Evolutionary conservation across 2,329 filamentous ascomycete species (phyloP).

Genomic region (Apiospora rasikravindrae): DNA sequence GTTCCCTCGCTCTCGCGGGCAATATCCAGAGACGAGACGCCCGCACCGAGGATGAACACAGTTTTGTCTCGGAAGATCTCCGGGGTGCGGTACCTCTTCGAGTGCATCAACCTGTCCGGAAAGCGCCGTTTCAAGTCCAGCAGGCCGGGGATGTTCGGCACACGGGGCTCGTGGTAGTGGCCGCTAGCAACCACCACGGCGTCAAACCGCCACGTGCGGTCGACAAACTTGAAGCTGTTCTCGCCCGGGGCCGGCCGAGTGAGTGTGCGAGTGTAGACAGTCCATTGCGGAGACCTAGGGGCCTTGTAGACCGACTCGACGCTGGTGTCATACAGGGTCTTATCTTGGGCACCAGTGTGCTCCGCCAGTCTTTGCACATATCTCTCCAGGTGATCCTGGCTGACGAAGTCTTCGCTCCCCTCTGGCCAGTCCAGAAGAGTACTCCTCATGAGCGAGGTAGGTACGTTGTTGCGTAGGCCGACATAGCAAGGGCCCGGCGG

Average conservation of each 20-base stretch:
- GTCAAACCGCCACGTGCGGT: slow-evolving; percentile 56
- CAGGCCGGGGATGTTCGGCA: slow-evolving; percentile 66
- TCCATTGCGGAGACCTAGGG: slow-evolving; percentile 47
- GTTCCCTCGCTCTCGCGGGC: slow-evolving; percentile 44
- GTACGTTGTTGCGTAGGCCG: slow-evolving; percentile 75
- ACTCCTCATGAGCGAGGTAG: slow-evolving; percentile 58
- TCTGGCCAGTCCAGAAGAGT: slow-evolving; percentile 58
- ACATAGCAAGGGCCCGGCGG: slow-evolving; percentile 62
- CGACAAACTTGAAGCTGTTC: slow-evolving; percentile 29
- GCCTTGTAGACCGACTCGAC: slow-evolving; percentile 50
- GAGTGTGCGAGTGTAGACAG: slow-evolving; percentile 54
- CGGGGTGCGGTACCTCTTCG: slow-evolving; percentile 73
- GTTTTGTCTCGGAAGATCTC: slow-evolving; percentile 60
- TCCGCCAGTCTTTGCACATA: slow-evolving; percentile 67
- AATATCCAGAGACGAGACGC: slow-evolving; percentile 50
- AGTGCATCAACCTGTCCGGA: slow-evolving; percentile 63
- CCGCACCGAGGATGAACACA: slow-evolving; percentile 59
- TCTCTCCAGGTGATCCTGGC: slow-evolving; percentile 58
- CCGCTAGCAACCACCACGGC: slow-evolving; percentile 70
- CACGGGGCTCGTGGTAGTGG: slow-evolving; percentile 67
- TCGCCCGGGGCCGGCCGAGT: not conserved
- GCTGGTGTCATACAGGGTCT: slow-evolving; percentile 62
- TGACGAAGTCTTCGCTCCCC: slow-evolving; percentile 64
- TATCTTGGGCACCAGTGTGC: slow-evolving; percentile 52
- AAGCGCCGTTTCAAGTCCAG: slow-evolving; percentile 59